phyloP scores from a whole-genome alignment of 108 stramenopile species.

The Nannochloropsis salina region DNA sequence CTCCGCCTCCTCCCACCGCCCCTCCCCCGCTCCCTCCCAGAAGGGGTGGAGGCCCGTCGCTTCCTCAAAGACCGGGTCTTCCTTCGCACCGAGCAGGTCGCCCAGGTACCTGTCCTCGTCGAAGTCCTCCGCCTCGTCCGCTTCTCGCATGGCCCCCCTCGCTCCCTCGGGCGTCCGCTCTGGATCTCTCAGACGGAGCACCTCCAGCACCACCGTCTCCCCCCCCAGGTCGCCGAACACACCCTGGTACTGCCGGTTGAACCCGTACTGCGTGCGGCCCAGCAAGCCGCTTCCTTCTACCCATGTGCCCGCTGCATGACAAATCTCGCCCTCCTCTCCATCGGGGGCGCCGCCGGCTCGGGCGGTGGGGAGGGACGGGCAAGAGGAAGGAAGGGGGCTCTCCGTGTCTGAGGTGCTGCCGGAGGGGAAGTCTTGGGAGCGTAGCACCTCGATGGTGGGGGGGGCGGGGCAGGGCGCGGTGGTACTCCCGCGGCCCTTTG shows the following conservation, averaged over 20 bases:
- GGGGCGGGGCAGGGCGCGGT: neutral
- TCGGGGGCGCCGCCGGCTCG: too few relatives aligned
- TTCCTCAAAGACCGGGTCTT: slow-evolving; percentile 54
- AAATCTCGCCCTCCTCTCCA: too few relatives aligned
- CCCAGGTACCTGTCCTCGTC: slow-evolving; percentile 67
- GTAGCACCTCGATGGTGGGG: neutral
- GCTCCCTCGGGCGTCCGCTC: slow-evolving; percentile 45
- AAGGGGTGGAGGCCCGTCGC: slow-evolving; percentile 66
- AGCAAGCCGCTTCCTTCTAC: slow-evolving; percentile 44
- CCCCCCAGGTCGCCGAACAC: slow-evolving; percentile 70
- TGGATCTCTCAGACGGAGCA: slow-evolving; percentile 67
- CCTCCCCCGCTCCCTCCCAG: slow-evolving; percentile 48
- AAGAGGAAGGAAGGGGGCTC: neutral
- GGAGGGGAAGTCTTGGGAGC: neutral
- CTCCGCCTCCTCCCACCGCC: neutral
- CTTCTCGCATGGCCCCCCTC: slow-evolving; percentile 57
- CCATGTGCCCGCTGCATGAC: slow-evolving; percentile 1
- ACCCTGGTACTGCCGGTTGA: slow-evolving; percentile 59
- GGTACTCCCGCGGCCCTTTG: neutral
- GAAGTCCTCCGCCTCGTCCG: slow-evolving; percentile 65
- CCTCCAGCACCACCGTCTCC: slow-evolving; percentile 67
- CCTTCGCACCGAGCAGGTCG: slow-evolving; percentile 55
- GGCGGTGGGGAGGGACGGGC: neutral
- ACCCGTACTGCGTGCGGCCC: slow-evolving; percentile 60
- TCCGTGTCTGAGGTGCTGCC: neutral